These are phyloP conservation scores for Infundibulicybe gibba DNA, from an alignment of 768 basidiomycete genomes.

Conservation along the genomic window DNA sequence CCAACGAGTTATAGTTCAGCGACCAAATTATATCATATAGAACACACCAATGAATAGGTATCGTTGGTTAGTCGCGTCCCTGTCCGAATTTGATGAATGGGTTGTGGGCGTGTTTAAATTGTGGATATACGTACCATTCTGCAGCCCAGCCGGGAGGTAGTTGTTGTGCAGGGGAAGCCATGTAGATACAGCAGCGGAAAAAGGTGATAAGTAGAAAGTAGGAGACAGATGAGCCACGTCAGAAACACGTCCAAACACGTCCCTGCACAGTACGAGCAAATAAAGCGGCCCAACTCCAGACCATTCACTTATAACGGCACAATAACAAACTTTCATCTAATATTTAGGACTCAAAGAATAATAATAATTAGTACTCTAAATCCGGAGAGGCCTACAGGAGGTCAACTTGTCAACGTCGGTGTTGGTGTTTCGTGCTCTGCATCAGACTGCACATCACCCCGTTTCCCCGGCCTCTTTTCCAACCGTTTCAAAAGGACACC, in stretches of 20 bases:
- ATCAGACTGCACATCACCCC: too few species aligned
- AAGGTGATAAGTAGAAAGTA: background rate
- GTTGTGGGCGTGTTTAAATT: constrained; percentile 1
- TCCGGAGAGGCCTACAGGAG: too few species aligned
- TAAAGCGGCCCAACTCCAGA: too few species aligned
- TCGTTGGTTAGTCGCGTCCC: constrained; percentile 78
- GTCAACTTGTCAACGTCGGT: background rate
- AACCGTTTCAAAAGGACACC: constrained; percentile 65
- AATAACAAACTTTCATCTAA: too few species aligned
- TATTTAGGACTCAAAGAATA: too few species aligned
- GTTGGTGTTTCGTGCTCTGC: background rate
- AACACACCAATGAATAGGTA: constrained; percentile 87
- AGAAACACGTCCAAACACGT: background rate
- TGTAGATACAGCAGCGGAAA: constrained; percentile 17
- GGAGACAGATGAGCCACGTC: constrained; percentile 2
- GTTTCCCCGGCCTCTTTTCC: constrained; percentile 22
- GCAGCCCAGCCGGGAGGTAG: constrained; percentile 91
- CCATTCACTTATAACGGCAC: too few species aligned
- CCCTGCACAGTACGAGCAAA: constrained; percentile 7
- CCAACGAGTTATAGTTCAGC: background rate
- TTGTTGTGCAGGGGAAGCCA: constrained; percentile 58
- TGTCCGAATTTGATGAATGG: constrained; percentile 27
- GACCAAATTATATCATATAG: constrained; percentile 2
- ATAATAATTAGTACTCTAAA: too few species aligned
- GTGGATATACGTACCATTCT: constrained; percentile 67